A percentile compares a stretch with the other conserved stretches of the same genome.
Evolutionary conservation across 2,329 filamentous ascomycete species (phyloP).

Genomic region (Thielaviopsis punctulata): DNA sequence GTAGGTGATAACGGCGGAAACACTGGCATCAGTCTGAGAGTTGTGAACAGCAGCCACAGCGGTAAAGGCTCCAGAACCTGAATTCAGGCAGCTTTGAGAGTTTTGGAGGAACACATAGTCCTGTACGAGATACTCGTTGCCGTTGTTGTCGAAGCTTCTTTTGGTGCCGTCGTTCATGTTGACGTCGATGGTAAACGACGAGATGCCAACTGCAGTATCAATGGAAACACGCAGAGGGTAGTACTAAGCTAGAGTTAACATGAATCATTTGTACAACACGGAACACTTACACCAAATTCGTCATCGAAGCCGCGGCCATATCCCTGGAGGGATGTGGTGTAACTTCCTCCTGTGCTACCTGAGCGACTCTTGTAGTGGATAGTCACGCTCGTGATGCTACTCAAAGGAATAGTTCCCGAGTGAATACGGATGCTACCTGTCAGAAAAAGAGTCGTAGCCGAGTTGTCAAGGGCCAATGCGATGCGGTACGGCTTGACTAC

Average conservation of each 20-base stretch:
- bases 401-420: slow-evolving; percentile 29
- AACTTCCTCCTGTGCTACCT: slow-evolving; percentile 22
- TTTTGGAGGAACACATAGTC: slow-evolving; percentile 38
- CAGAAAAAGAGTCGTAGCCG: slow-evolving; percentile 30
- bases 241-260: slow-evolving; percentile 18
- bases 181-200: slow-evolving; percentile 39
- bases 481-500: slow-evolving; percentile 40
- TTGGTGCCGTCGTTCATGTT: slow-evolving; percentile 29
- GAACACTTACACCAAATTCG: slow-evolving; percentile 25
- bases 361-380: slow-evolving; percentile 39
- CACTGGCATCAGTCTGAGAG: slow-evolving; percentile 25
- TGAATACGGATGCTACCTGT: slow-evolving; percentile 39
- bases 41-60: slow-evolving; percentile 32
- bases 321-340: slow-evolving; percentile 4
- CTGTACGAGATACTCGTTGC: slow-evolving; percentile 33
- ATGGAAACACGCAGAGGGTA: slow-evolving; percentile 34
- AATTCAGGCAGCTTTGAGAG: slow-evolving; percentile 37
- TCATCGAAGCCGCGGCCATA: slow-evolving; percentile 43
- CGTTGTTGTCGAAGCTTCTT: slow-evolving; percentile 37
- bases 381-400: slow-evolving; percentile 28
- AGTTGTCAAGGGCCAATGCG: slow-evolving; percentile 34
- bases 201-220: slow-evolving; percentile 39
- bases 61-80: slow-evolving; percentile 25
- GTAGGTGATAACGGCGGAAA: slow-evolving; percentile 27
- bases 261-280: not conserved